A percentile compares a stretch with the other conserved stretches of the same genome.
phyloP scores from a whole-genome alignment of 169 alveolate species.

The Cryptosporidium baileyi region DNA sequence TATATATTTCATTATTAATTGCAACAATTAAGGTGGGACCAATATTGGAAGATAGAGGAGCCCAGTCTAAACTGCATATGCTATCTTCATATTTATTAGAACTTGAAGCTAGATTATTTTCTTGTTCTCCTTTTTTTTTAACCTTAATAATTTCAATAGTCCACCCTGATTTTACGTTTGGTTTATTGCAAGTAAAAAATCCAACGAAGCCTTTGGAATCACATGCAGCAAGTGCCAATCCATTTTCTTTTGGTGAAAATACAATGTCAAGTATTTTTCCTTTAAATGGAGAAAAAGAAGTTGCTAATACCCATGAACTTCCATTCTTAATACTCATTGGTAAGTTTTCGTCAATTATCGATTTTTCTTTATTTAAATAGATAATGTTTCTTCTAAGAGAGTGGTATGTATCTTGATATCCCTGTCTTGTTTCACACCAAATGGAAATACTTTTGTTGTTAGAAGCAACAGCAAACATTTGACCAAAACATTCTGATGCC shows the following conservation, averaged over 20 bases:
- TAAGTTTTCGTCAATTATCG: neutral
- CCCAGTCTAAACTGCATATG: constrained; percentile 40
- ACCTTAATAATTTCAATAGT: constrained; percentile 24
- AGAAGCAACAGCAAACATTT: constrained; percentile 43
- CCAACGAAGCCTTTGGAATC: constrained; percentile 43
- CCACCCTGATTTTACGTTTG: constrained; percentile 15
- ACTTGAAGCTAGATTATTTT: neutral
- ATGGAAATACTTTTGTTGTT: constrained; percentile 11
- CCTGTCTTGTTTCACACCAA: constrained; percentile 53
- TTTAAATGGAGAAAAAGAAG: constrained; percentile 33
- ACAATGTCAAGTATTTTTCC: constrained; percentile 7
- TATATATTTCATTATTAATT: neutral
- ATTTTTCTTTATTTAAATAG: neutral
- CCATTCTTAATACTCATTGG: neutral
- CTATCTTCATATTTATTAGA: neutral
- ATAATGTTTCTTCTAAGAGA: neutral
- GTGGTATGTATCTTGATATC: constrained; percentile 60
- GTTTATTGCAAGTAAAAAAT: constrained; percentile 21
- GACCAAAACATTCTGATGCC: constrained; percentile 65
- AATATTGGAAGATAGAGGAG: neutral
- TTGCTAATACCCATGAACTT: constrained; percentile 3
- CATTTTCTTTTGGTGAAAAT: constrained; percentile 44
- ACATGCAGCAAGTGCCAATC: constrained; percentile 53
- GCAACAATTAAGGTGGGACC: constrained; percentile 25
- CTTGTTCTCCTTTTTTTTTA: neutral